phyloP scores from a whole-genome alignment of 164 flowering plant genomes.

The Tinospora cordifolia region DNA sequence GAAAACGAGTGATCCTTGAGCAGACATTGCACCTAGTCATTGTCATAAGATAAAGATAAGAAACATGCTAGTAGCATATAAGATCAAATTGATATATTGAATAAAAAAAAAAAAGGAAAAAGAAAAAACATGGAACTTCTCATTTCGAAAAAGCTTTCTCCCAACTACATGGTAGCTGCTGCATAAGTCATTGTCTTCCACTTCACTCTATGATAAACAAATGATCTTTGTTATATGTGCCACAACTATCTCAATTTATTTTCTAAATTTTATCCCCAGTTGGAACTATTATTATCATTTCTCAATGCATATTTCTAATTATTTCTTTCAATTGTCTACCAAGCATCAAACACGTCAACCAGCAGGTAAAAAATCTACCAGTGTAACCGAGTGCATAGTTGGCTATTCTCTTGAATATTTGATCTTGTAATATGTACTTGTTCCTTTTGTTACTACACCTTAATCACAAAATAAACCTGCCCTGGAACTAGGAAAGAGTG shows the following conservation, averaged over 20 bases:
- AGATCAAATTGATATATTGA: background rate
- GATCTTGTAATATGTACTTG: background rate
- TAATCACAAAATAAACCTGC: background rate
- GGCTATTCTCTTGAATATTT: background rate
- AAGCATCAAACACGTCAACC: too few relatives aligned
- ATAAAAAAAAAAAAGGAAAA: too few relatives aligned
- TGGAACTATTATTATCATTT: too few relatives aligned
- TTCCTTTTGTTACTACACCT: background rate
- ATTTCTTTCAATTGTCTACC: too few relatives aligned
- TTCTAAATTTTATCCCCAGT: too few relatives aligned
- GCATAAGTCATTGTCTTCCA: too few relatives aligned
- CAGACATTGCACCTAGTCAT: slow-evolving; percentile 59
- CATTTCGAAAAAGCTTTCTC: too few relatives aligned
- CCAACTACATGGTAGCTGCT: too few relatives aligned
- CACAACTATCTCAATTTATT: too few relatives aligned
- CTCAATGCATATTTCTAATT: too few relatives aligned
- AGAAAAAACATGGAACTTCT: background rate
- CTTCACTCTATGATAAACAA: too few relatives aligned
- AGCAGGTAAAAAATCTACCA: background rate
- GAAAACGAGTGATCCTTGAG: slow-evolving; percentile 67
- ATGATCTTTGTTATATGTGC: too few relatives aligned
- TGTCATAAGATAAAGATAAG: slow-evolving; percentile 7
- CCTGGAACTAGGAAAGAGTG: background rate
- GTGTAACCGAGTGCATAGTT: background rate
- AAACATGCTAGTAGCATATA: background rate